Evolutionary conservation across 139 green algal genomes (phyloP).

Genomic region (Desmodesmus armatus): DNA sequence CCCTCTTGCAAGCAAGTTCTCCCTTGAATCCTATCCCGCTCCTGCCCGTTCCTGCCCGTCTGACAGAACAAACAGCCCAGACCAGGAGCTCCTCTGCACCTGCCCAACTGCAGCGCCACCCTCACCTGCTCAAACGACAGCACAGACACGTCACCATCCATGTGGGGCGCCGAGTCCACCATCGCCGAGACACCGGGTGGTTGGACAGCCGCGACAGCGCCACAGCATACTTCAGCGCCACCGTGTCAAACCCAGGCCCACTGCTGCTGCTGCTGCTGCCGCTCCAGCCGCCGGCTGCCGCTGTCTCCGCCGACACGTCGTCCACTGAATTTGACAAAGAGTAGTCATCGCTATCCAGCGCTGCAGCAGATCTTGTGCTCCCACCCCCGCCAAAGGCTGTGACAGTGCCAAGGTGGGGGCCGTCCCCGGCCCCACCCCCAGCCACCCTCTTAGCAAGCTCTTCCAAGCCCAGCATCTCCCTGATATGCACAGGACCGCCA

Average conservation of each 20-base stretch:
- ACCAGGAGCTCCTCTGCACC: too few relatives aligned
- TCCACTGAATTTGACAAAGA: too few relatives aligned
- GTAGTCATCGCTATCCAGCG: constrained; percentile 28
- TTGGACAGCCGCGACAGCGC: constrained; percentile 59
- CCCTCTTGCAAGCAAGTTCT: too few relatives aligned
- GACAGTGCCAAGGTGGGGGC: background rate
- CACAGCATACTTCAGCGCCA: constrained; percentile 57
- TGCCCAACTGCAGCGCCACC: too few relatives aligned
- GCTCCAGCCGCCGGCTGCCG: constrained; percentile 1
- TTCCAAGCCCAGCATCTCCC: background rate
- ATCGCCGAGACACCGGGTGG: constrained; percentile 68
- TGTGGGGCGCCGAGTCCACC: constrained; percentile 38
- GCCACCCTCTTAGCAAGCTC: background rate
- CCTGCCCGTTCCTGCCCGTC: too few relatives aligned
- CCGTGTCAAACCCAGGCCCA: constrained; percentile 29
- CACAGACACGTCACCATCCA: constrained; percentile 36
- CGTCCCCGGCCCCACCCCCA: background rate
- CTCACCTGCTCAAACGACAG: constrained; percentile 51
- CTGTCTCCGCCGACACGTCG: background rate
- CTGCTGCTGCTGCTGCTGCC: constrained; percentile 14
- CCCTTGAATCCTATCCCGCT: too few relatives aligned
- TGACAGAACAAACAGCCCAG: too few relatives aligned
- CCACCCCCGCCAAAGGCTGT: background rate
- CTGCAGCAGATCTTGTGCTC: background rate
- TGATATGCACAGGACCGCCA: background rate